Percentiles rank a stretch among this genome's conserved stretches.
These are phyloP conservation scores for Fusarium tjaetaba DNA, from an alignment of 2,329 filamentous ascomycete species.

Conservation along the genomic window DNA sequence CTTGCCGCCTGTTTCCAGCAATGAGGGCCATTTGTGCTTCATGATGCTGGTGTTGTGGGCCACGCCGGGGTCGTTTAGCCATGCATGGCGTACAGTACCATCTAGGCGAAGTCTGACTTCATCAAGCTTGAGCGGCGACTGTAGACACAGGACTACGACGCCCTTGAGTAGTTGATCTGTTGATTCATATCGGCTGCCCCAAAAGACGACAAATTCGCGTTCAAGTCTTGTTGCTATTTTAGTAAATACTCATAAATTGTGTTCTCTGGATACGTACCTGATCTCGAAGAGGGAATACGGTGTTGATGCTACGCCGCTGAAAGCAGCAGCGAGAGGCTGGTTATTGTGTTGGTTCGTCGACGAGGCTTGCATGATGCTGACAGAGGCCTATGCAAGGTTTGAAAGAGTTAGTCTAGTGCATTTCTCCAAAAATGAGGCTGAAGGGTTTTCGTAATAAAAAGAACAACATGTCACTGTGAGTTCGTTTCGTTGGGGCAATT, in stretches of 20 bases:
- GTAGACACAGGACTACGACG: constrained; percentile 76
- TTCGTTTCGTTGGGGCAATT: neutral
- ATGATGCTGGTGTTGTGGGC: constrained; percentile 68
- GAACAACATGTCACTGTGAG: neutral
- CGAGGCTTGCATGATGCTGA: constrained; percentile 11
- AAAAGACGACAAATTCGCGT: constrained; percentile 80
- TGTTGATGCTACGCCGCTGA: neutral
- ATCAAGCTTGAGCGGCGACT: constrained; percentile 73
- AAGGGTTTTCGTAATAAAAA: neutral
- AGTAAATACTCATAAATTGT: neutral
- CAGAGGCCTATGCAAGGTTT: neutral
- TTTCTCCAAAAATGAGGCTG: neutral
- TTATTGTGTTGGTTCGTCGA: neutral
- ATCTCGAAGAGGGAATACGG: constrained; percentile 57
- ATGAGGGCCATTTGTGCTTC: constrained; percentile 73
- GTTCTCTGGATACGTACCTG: constrained; percentile 52
- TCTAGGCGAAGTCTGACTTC: constrained; percentile 76
- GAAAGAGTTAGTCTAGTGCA: neutral
- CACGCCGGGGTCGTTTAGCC: constrained; percentile 62
- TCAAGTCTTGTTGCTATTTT: constrained; percentile 59
- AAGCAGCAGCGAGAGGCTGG: neutral
- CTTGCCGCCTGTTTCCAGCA: constrained; percentile 63
- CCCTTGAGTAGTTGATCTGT: constrained; percentile 78
- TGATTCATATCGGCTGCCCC: constrained; percentile 77
- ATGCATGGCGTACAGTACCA: constrained; percentile 71